Evolutionary conservation across 1,139 yeast genomes (phyloP).

Genomic region (Saccharomyces hybrid): DNA sequence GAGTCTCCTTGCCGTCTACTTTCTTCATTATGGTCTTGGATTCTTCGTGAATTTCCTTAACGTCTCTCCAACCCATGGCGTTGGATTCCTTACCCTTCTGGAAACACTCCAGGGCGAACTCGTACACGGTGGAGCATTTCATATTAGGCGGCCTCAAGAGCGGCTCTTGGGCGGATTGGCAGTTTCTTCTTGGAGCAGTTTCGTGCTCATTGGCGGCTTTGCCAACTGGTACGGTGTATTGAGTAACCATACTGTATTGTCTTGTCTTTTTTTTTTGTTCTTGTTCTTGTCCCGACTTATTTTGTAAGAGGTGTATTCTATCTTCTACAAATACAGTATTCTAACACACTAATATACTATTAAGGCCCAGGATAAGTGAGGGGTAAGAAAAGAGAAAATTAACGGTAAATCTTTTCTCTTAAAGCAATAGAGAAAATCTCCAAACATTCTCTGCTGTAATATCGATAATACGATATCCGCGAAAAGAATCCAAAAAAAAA

Average conservation of each 20-base stretch:
- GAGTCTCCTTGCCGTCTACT: slow-evolving; percentile 62
- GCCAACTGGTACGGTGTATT: slow-evolving; percentile 57
- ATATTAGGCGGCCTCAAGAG: slow-evolving; percentile 50
- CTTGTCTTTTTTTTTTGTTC: not conserved
- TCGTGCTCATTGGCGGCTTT: slow-evolving; percentile 71
- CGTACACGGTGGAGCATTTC: slow-evolving; percentile 61
- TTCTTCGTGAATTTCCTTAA: slow-evolving; percentile 67
- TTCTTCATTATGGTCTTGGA: slow-evolving; percentile 65
- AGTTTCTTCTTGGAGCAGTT: slow-evolving; percentile 82
- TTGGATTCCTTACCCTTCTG: slow-evolving; percentile 45
- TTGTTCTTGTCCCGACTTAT: not conserved
- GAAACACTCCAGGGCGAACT: slow-evolving; percentile 58
- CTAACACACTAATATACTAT: not conserved
- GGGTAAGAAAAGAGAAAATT: not conserved
- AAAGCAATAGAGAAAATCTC: not conserved
- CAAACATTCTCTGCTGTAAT: not conserved
- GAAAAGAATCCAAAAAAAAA: slow-evolving; percentile 2
- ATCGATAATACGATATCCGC: not conserved
- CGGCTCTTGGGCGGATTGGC: slow-evolving; percentile 44
- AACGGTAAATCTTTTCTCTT: not conserved
- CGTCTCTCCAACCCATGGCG: slow-evolving; percentile 76
- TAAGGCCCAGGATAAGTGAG: not conserved
- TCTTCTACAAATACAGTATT: not conserved
- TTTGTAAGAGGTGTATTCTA: not conserved
- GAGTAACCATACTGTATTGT: slow-evolving; percentile 3